Evolutionary conservation across 768 basidiomycete genomes (phyloP).

Genomic region (Boletus patriciae): DNA sequence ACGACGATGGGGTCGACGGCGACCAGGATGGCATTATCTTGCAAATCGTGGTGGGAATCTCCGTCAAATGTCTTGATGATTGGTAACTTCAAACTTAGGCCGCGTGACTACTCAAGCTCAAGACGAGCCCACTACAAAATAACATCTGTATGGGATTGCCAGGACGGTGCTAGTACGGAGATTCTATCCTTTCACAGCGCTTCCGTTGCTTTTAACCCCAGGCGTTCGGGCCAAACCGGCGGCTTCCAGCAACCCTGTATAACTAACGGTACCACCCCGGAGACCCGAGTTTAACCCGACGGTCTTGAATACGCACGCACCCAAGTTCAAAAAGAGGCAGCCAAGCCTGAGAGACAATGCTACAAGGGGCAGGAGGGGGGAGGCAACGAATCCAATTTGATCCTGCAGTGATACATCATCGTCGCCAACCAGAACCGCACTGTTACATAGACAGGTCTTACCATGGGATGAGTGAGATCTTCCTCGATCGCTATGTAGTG

Average conservation of each 20-base stretch:
- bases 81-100: background rate
- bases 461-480: conserved; percentile 59
- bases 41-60: background rate
- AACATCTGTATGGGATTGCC: background rate
- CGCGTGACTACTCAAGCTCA: background rate
- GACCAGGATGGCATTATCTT: conserved; percentile 31
- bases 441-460: conserved; percentile 10
- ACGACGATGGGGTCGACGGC: conserved; percentile 32
- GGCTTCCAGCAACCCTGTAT: conserved; percentile 23
- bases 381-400: conserved; percentile 21
- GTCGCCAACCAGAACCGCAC: background rate
- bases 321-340: conserved; percentile 24
- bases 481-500: conserved; percentile 56
- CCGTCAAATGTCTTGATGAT: background rate
- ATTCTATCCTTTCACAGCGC: conserved; percentile 11
- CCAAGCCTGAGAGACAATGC: conserved; percentile 17
- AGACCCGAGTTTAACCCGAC: conserved; percentile 26
- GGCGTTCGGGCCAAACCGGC: conserved; percentile 9
- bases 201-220: conserved; percentile 10
- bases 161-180: background rate
- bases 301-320: conserved; percentile 20
- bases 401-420: conserved; percentile 13
- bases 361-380: conserved; percentile 21
- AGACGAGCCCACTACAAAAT: background rate
- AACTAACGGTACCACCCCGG: conserved; percentile 14